Evolutionary conservation across 2,329 filamentous ascomycete species (phyloP), one percentile per base, ranked within the genome.

Genomic region (Magnaporthiopsis poae): DNA sequence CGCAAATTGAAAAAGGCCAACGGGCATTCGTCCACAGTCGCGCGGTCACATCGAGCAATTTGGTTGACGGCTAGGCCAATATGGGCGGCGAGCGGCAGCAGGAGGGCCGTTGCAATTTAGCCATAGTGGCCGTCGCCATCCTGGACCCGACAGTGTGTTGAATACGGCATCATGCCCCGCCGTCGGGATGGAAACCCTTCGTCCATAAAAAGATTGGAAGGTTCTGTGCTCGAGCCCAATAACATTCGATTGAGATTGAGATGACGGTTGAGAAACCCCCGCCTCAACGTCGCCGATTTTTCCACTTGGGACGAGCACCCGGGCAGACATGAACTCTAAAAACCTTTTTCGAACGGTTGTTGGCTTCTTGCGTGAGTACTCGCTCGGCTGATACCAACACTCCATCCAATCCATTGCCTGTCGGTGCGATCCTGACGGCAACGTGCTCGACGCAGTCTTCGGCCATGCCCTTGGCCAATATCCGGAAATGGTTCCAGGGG

Each of bases 401-500:
- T 36, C 35, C 12, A 36, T 36, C 39, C 15, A 36, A 36, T 2
- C 35, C 35, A 36, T 36, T 52, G 39, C 18, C 39, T 8, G 1
- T 52, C 3, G 5, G 31, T 31, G 31, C 3, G 15, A 21, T 21
- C 18, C 39, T 56, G 46, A 56, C 8, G 46, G 46, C 46, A 3
- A 31, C 31, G 31, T 7, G 46, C 8, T 21, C 46, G 46, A 25
- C 46, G 8, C 31, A 31, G 21, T 65, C n/a, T 61, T 60, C 29
- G 27, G 56, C 63, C 27, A 60, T 39, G 63, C 31, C 31, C 11
- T 15, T 9, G 63, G 56, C 31, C 63, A 65, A 31, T 65, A 65
- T 27, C 9, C 21, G n/a, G 63, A 65, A 3, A 36, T 65, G 31
- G 21, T 60, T 56, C 63, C 63, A 3, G 56, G 33, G 27, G 60